These are phyloP conservation scores for Penicillium pancosmium DNA, from an alignment of 495 filamentous ascomycete genomes.

Conservation along the genomic window DNA sequence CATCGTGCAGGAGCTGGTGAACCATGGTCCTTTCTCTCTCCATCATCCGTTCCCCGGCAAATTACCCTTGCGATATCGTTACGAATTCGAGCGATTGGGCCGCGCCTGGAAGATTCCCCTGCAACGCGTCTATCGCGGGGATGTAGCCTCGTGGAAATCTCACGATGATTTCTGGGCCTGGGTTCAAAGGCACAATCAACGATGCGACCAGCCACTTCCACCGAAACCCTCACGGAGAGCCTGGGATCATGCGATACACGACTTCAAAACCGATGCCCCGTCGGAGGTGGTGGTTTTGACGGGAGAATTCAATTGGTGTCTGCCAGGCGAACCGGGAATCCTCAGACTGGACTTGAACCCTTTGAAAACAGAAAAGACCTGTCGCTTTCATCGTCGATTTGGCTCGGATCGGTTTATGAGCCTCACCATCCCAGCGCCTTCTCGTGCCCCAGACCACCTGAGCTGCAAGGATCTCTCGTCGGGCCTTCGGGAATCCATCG, in stretches of 20 bases:
- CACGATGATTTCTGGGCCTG: conserved; percentile 47
- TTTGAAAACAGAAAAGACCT: conserved; percentile 45
- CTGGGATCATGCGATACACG: conserved; percentile 43
- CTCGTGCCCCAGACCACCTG: conserved; percentile 40
- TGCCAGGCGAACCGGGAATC: conserved; percentile 36
- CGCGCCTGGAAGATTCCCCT: conserved; percentile 39
- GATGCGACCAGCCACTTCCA: conserved; percentile 34
- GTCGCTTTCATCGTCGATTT: conserved; percentile 52
- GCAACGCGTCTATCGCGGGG: conserved; percentile 32
- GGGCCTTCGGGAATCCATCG: conserved; percentile 38
- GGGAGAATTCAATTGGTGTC: conserved; percentile 45
- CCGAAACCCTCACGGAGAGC: conserved; percentile 40
- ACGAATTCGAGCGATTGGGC: conserved; percentile 47
- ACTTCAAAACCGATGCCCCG: conserved; percentile 38
- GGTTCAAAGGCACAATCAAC: conserved; percentile 34
- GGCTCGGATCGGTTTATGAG: conserved; percentile 52
- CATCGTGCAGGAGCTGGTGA: conserved; percentile 32
- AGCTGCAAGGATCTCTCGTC: conserved; percentile 24
- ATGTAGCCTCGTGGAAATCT: conserved; percentile 26
- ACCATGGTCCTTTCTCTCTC: conserved; percentile 38
- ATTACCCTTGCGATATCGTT: conserved; percentile 45
- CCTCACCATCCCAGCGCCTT: conserved; percentile 41
- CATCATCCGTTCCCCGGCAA: conserved; percentile 28
- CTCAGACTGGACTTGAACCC: conserved; percentile 47
- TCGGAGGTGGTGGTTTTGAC: conserved; percentile 47